Base-by-base conservation (phyloP, 768 basidiomycete species). In the Daedaleopsis nitida region DNA sequence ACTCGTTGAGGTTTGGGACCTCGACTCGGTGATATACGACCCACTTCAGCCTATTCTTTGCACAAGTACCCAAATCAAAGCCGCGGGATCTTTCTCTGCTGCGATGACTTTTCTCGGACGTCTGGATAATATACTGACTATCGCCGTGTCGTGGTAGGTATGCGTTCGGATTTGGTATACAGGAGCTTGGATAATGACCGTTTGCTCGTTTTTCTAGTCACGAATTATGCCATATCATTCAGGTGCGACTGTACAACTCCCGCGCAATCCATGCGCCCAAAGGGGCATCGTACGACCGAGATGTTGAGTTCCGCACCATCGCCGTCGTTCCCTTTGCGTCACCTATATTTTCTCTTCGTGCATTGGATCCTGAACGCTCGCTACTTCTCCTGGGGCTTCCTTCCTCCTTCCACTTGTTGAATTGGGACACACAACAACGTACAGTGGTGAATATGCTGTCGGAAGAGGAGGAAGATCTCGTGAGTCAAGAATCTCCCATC, bases 1-100 rank as follows among this genome's bases (percentile, higher is more conserved):
- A 4, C 58, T 72, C 1, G 64, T 80, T 1, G 72, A 78, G 50
- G 65, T 84, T 0, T 83, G 80, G 76, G 80, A 83, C 56, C 59
- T 68, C 32, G 58, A 60, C 17, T 43, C 54, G 5, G 60, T 57
- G 10, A 35, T 55, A 16, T 59, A 50, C 32, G 27, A 58, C 7
- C 59, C 56, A 14, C 39, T 50, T 27, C 51, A 49, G 21, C 52
- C 60, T 9, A 48, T 60, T 6, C 38, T 63, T 1, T 63, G 59
- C 53, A 55, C 53, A 32, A 32, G 27, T 14, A 61, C 48, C 13
- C 59, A 61, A n/a, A 32, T 62, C 34, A 54, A 44, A 13, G 63
- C 66, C 60, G 27, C 17, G 2, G 59, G 63, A 3, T 57, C 61
- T 1, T 68, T 58, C 52, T 65, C 61, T 23, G 65, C 54, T 10